These are phyloP conservation scores for Prunus persica DNA, from an alignment of 306 rosid species.

Conservation along the genomic window DNA sequence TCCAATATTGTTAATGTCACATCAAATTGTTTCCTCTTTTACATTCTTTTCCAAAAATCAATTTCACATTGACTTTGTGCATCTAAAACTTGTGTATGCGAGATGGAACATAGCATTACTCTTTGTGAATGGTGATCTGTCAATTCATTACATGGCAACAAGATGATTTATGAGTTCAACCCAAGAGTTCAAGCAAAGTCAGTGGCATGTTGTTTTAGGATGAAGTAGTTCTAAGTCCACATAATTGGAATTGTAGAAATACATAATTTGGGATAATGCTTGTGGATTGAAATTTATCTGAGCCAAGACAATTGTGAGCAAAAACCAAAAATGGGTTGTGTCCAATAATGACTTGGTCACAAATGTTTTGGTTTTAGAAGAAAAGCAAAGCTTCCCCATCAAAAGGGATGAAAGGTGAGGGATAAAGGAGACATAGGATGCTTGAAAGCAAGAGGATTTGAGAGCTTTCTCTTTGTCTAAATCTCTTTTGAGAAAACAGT, in stretches of 20 bases:
- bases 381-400: slow-evolving; percentile 40
- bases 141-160: background rate
- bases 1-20: background rate
- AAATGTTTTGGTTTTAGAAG: slow-evolving; percentile 23
- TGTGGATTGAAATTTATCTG: background rate
- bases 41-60: background rate
- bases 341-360: slow-evolving; percentile 33
- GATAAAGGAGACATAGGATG: slow-evolving; percentile 81
- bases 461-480: slow-evolving; percentile 82
- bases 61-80: background rate
- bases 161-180: background rate
- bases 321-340: slow-evolving; percentile 18
- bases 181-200: background rate
- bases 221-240: background rate
- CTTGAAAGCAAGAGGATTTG: slow-evolving; percentile 70
- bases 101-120: background rate
- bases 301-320: background rate
- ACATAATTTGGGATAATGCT: background rate
- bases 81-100: background rate
- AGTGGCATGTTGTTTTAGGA: background rate
- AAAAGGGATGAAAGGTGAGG: slow-evolving; percentile 84
- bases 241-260: background rate
- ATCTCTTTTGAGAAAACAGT: slow-evolving; percentile 39
- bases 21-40: background rate
- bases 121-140: background rate